Evolutionary conservation across 805 yeast species (phyloP).

Genomic region (Suhomyces kilbournensis): DNA sequence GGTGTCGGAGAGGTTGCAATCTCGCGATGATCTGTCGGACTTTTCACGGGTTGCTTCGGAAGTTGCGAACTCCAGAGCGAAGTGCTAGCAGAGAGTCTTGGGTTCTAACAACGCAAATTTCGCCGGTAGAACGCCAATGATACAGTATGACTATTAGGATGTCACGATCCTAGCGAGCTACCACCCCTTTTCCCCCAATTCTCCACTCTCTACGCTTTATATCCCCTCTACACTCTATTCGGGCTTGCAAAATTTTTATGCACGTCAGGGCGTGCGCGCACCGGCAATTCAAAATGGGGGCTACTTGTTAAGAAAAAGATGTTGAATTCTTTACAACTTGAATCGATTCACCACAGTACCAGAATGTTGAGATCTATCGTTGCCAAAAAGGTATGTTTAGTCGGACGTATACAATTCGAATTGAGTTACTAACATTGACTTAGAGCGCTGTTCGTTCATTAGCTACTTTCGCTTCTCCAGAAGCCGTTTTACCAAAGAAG

Average conservation of each 20-base stretch:
- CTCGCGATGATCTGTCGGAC: conserved; percentile 3
- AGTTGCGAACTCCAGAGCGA: neutral
- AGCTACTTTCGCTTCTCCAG: conserved; percentile 62
- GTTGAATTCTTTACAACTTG: conserved; percentile 2
- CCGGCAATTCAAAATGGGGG: conserved; percentile 4
- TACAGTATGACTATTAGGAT: no score
- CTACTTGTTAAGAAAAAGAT: conserved; percentile 3
- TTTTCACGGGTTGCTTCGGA: conserved; percentile 2
- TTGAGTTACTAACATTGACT: conserved; percentile 22
- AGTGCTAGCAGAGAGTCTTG: neutral
- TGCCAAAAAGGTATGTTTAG: conserved; percentile 20
- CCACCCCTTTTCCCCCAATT: neutral
- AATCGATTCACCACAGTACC: neutral
- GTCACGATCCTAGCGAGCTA: neutral
- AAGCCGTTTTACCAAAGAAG: conserved; percentile 74
- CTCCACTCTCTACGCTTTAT: neutral
- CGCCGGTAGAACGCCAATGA: neutral
- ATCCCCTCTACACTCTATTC: neutral
- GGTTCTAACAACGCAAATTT: neutral
- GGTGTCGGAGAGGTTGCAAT: neutral
- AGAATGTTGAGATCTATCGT: conserved; percentile 20
- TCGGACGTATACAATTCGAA: neutral
- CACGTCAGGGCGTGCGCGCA: conserved; percentile 4
- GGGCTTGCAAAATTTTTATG: conserved; percentile 2
- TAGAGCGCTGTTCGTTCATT: conserved; percentile 38